Base-by-base conservation (phyloP, 441 rosid genomes). In the Capsella rubella region DNA sequence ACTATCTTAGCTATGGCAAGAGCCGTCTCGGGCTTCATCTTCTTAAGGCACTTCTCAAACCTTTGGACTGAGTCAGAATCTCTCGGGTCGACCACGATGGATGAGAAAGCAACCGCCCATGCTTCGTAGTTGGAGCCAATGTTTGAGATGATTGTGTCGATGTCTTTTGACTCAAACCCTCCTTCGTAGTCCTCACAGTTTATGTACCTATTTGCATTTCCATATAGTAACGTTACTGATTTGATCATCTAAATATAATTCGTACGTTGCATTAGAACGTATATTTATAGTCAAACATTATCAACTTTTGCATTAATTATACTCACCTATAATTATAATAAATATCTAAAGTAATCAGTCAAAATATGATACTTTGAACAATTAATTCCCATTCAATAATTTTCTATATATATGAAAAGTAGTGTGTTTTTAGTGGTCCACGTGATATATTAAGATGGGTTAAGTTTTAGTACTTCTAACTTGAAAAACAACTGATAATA, bases 1-100 rank as follows among this genome's bases (percentile, higher is more conserved):
- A 93, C 96, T 4, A 82, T 80, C 73, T 81, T 85, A 15, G 94
- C 94, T 31, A 88, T 59, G 18, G 88, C 63, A 14, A 85, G 71
- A 3, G 90, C 92, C 4, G 88, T 84, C 50, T 89, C 87, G 2
- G 77, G 89, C 3, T 79, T 83, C 98, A 89, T 91, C 12, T 67
- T 72, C 39, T 62, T 71, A 67, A 93, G 72, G 64, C 82, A 75
- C 6, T 71, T 81, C 1, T 45, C 35, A 9, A 86, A 67, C 2
- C 31, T 80, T 16, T 87, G 79, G 3, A 72, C 70, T 0, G 90
- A 87, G 1, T 2, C 5, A n/a, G 88, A 79, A 62, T 89, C 91
- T 14, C 60, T 72, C 0, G 84, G 2, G 65, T 70, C 98, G 46
- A 87, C 85, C 10, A 18, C 88, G 0, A 82, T 27, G 0, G 86